A percentile compares a stretch with the other conserved stretches of the same genome.
These are phyloP conservation scores for Phytophthora brassicae DNA, from an alignment of 352 stramenopile genomes.

Conservation along the genomic window DNA sequence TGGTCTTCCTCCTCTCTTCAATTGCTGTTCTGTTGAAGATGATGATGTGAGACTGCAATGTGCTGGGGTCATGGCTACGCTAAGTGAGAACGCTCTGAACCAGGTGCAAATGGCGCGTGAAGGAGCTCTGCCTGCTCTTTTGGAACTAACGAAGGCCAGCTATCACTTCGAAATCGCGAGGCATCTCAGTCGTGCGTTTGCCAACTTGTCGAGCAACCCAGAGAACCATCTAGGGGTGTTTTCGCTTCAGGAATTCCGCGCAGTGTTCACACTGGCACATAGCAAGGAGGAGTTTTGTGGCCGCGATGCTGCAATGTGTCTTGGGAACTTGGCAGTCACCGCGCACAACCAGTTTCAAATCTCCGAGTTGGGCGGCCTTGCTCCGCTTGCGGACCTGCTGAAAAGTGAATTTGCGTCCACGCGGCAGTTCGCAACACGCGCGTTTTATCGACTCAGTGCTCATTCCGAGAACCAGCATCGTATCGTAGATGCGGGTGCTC, in stretches of 20 bases:
- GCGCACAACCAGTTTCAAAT: slow-evolving; percentile 91
- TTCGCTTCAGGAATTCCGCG: slow-evolving; percentile 68
- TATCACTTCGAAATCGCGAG: slow-evolving; percentile 81
- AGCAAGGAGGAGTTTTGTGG: slow-evolving; percentile 86
- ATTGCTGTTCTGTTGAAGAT: slow-evolving; percentile 54
- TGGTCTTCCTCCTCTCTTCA: slow-evolving; percentile 64
- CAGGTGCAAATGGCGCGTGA: slow-evolving; percentile 88
- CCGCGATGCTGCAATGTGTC: slow-evolving; percentile 90
- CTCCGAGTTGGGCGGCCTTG: slow-evolving; percentile 82
- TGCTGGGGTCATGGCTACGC: slow-evolving; percentile 86
- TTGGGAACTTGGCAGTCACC: slow-evolving; percentile 94
- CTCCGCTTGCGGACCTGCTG: slow-evolving; percentile 81
- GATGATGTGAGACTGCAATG: slow-evolving; percentile 90
- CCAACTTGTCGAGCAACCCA: slow-evolving; percentile 90
- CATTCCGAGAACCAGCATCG: slow-evolving; percentile 86
- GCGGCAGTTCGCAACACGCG: slow-evolving; percentile 81
- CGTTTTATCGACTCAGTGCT: slow-evolving; percentile 90
- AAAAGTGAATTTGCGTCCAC: slow-evolving; percentile 65
- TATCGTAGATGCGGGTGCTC: slow-evolving; percentile 82
- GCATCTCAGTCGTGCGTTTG: slow-evolving; percentile 89
- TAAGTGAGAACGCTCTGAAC: slow-evolving; percentile 92
- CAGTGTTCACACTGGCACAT: slow-evolving; percentile 69
- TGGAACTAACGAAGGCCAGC: slow-evolving; percentile 62
- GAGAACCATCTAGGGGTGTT: slow-evolving; percentile 93
- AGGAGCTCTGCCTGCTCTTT: slow-evolving; percentile 65